Evolutionary conservation across 129 eudicot species (phyloP).

Genomic region (Arctium lappa): DNA sequence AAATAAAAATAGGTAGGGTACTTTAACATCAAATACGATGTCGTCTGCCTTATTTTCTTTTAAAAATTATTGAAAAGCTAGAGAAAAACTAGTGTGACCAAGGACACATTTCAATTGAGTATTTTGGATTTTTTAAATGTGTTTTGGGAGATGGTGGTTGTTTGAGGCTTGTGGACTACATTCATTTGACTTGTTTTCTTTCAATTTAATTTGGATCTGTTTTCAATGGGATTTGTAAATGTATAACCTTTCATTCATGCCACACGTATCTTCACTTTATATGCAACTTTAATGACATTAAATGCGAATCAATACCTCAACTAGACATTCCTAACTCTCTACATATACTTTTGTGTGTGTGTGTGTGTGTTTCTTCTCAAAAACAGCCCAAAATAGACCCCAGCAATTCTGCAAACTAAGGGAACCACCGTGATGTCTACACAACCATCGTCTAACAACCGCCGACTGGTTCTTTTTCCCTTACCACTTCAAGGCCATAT

Average conservation of each 20-base stretch:
- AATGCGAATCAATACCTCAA: background rate
- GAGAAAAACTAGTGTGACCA: no score
- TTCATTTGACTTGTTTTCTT: background rate
- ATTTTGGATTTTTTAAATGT: no score
- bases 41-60: no score
- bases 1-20: no score
- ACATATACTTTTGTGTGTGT: no score
- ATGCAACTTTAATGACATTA: background rate
- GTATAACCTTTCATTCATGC: no score
- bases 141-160: background rate
- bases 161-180: background rate
- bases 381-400: background rate
- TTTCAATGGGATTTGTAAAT: no score
- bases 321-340: background rate
- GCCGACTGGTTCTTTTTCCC: slow-evolving; percentile 19
- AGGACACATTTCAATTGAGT: no score
- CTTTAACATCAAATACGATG: no score
- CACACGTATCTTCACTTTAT: background rate
- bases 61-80: no score
- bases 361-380: no score
- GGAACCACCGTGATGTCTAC: background rate
- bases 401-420: background rate
- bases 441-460: background rate
- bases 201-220: background rate
- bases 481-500: slow-evolving; percentile 35